Conservation (phyloP, 2,329 filamentous ascomycete genomes). For the Raffaelea albimanens region DNA sequence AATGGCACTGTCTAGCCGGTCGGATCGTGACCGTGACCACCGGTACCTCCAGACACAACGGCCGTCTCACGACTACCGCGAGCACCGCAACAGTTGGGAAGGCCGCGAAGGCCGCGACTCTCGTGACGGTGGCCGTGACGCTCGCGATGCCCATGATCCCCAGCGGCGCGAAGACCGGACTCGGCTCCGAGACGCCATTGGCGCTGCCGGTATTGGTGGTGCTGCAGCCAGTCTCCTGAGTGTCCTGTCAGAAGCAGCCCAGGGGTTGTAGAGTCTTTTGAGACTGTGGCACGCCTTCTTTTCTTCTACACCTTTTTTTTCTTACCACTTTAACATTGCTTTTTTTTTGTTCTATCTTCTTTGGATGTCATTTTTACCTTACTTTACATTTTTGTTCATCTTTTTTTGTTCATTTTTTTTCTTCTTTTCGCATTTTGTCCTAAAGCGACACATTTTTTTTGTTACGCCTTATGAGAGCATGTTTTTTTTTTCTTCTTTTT, state of each 20-base stretch:
- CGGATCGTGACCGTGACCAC: slow-evolving; percentile 22
- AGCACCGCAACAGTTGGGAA: slow-evolving; percentile 21
- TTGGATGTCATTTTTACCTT: neutral
- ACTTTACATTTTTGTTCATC: neutral
- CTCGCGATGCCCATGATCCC: neutral
- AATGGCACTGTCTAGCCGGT: no score
- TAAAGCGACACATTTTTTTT: neutral
- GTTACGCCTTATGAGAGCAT: neutral
- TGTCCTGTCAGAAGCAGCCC: slow-evolving; percentile 48
- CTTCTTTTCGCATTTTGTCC: neutral
- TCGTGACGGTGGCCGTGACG: neutral
- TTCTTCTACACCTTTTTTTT: no score
- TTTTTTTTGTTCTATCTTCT: neutral
- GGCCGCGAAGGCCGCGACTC: slow-evolving; percentile 27
- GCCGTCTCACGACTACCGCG: slow-evolving; percentile 6
- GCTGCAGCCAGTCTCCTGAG: slow-evolving; percentile 49
- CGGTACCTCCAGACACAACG: slow-evolving; percentile 17
- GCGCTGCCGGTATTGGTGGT: slow-evolving; percentile 50
- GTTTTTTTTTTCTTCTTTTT: neutral
- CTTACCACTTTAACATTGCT: neutral
- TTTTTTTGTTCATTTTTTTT: neutral
- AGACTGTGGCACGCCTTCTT: no score
- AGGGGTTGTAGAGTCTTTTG: slow-evolving; percentile 13
- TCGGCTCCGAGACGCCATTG: slow-evolving; percentile 39
- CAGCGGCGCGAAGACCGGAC: slow-evolving; percentile 22